phyloP scores from a whole-genome alignment of 116 monocot genomes.

The Iris pallida region DNA sequence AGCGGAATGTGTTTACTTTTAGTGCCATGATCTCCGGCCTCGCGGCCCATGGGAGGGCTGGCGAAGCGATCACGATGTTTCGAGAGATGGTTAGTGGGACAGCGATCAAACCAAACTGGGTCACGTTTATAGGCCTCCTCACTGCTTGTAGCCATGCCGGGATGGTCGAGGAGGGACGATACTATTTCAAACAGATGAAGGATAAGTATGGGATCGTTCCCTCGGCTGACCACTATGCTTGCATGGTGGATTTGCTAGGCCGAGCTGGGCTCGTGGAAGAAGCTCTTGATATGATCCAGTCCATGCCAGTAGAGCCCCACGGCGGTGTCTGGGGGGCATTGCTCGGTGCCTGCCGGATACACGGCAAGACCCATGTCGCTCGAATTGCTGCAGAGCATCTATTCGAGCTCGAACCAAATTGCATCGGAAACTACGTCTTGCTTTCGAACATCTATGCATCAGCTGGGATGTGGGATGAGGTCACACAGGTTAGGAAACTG shows the following conservation, averaged over 20 bases:
- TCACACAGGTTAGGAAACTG: conserved; percentile 50
- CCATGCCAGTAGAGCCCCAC: conserved; percentile 45
- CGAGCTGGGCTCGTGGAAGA: conserved; percentile 57
- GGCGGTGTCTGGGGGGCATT: conserved; percentile 63
- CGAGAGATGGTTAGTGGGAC: conserved; percentile 34
- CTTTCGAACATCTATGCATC: conserved; percentile 61
- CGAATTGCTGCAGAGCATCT: conserved; percentile 41
- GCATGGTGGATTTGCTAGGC: conserved; percentile 72
- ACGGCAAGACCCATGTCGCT: conserved; percentile 43
- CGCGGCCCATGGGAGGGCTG: conserved; percentile 52
- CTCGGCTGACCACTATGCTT: conserved; percentile 51
- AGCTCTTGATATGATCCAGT: conserved; percentile 46
- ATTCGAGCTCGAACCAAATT: conserved; percentile 51
- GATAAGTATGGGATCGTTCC: conserved; percentile 36
- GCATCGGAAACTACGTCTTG: conserved; percentile 51
- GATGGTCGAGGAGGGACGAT: conserved; percentile 52
- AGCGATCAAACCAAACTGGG: conserved; percentile 40
- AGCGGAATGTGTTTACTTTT: conserved; percentile 65
- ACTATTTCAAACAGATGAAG: conserved; percentile 7
- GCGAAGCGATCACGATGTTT: conserved; percentile 46
- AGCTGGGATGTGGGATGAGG: conserved; percentile 61
- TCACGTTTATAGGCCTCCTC: conserved; percentile 54
- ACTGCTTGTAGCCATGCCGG: conserved; percentile 70
- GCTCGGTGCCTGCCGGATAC: conserved; percentile 63
- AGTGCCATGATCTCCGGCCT: conserved; percentile 60